These are phyloP conservation scores for Lactuca saligna DNA, from an alignment of 129 eudicot species.

Conservation along the genomic window DNA sequence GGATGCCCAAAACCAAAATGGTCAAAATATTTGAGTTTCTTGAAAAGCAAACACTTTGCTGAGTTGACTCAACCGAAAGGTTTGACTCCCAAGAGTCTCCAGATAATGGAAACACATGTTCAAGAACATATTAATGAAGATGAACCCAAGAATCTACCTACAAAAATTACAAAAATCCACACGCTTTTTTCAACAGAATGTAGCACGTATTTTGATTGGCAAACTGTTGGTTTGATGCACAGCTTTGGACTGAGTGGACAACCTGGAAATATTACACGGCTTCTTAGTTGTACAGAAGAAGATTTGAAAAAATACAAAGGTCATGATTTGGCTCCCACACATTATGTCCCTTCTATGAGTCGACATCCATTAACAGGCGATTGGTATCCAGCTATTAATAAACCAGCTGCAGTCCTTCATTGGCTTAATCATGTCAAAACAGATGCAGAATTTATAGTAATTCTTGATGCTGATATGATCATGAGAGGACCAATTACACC, in stretches of 20 bases:
- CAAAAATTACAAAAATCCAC: slow-evolving; percentile 82
- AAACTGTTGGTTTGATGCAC: slow-evolving; percentile 90
- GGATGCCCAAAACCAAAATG: slow-evolving; percentile 92
- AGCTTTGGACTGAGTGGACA: slow-evolving; percentile 88
- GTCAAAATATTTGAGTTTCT: slow-evolving; percentile 87
- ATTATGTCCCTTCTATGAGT: slow-evolving; percentile 97
- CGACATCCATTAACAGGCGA: slow-evolving; percentile 90
- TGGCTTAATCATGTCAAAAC: slow-evolving; percentile 85
- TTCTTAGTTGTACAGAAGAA: slow-evolving; percentile 94
- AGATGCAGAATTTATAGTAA: slow-evolving; percentile 89
- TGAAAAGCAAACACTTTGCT: slow-evolving; percentile 73
- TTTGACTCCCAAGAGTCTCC: slow-evolving; percentile 53
- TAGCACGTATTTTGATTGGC: slow-evolving; percentile 91
- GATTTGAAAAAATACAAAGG: slow-evolving; percentile 74
- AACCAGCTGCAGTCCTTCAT: slow-evolving; percentile 94
- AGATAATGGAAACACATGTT: slow-evolving; percentile 44
- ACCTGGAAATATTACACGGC: slow-evolving; percentile 89
- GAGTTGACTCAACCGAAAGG: slow-evolving; percentile 70
- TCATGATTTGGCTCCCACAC: slow-evolving; percentile 93
- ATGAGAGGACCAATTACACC: slow-evolving; percentile 98
- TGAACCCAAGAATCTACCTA: slow-evolving; percentile 45
- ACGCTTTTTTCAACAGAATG: slow-evolving; percentile 94
- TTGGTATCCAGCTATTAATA: slow-evolving; percentile 98
- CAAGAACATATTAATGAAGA: slow-evolving; percentile 28
- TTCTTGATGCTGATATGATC: slow-evolving; percentile 96